Conservation (phyloP, 2,329 filamentous ascomycete species). For the Drechslerella coelobrocha region DNA sequence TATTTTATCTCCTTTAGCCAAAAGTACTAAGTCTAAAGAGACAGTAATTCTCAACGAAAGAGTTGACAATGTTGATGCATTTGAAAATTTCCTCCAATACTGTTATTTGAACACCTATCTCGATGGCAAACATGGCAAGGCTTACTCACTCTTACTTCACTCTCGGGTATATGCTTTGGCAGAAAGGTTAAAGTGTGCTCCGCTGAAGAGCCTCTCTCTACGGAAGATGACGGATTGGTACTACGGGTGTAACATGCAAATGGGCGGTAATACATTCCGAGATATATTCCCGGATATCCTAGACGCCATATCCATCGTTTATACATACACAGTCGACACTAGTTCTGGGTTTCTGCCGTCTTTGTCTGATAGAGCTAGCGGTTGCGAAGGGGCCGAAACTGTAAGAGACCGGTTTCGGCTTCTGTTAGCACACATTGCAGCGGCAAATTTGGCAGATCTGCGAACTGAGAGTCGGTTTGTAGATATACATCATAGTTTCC, state of each 20-base stretch:
- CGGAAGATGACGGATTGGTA: conserved; percentile 14
- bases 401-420: conserved; percentile 13
- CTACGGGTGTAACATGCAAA: conserved; percentile 1
- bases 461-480: conserved; percentile 1
- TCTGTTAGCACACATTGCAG: conserved; percentile 16
- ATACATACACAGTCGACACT: conserved; percentile 15
- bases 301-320: conserved; percentile 3
- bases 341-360: neutral
- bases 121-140: neutral
- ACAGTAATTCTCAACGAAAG: neutral
- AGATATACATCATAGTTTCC: conserved; percentile 23
- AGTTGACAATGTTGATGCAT: conserved; percentile 7
- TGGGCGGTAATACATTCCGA: neutral
- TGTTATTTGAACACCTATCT: conserved; percentile 25
- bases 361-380: neutral
- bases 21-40: neutral
- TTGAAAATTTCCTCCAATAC: conserved; percentile 30
- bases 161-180: conserved; percentile 20
- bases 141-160: conserved; percentile 7
- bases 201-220: conserved; percentile 9
- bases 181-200: conserved; percentile 3
- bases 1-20: conserved; percentile 10
- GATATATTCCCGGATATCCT: conserved; percentile 2
- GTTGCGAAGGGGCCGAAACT: neutral
- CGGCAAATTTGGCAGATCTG: conserved; percentile 9